These are phyloP conservation scores for Aureobasidium zeae DNA, from an alignment of 2,329 filamentous ascomycete genomes.

Conservation along the genomic window DNA sequence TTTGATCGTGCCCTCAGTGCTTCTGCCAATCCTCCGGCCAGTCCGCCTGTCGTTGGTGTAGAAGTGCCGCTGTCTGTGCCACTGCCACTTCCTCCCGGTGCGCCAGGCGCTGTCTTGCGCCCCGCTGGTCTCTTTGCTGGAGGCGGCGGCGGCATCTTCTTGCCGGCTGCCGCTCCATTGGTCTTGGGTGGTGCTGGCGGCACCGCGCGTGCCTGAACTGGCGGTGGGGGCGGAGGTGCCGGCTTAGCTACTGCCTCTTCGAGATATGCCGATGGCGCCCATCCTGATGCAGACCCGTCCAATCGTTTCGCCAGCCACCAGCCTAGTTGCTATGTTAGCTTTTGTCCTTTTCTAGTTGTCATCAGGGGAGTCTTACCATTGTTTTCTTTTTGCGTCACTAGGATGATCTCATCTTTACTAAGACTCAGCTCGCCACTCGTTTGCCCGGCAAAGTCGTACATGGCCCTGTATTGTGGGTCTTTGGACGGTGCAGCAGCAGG, in stretches of 20 bases:
- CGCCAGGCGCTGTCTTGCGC: slow-evolving; percentile 60
- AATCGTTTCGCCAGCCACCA: slow-evolving; percentile 89
- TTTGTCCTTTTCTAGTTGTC: neutral
- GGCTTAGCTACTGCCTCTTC: slow-evolving; percentile 61
- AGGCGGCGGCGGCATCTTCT: slow-evolving; percentile 65
- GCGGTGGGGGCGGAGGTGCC: slow-evolving; percentile 46
- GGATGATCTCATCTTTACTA: slow-evolving; percentile 67
- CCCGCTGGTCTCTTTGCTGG: slow-evolving; percentile 70
- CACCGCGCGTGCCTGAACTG: slow-evolving; percentile 41
- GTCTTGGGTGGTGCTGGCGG: slow-evolving; percentile 50
- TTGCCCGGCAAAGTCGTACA: slow-evolving; percentile 86
- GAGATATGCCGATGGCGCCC: slow-evolving; percentile 89
- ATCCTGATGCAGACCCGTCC: slow-evolving; percentile 64
- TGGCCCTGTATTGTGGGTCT: slow-evolving; percentile 75
- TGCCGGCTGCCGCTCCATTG: slow-evolving; percentile 40
- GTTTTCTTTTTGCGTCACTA: slow-evolving; percentile 87
- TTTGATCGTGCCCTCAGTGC: slow-evolving; percentile 41
- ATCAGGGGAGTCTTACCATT: slow-evolving; percentile 60
- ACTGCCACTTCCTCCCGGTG: slow-evolving; percentile 52
- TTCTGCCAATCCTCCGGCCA: slow-evolving; percentile 43
- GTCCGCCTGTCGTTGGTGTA: slow-evolving; percentile 31
- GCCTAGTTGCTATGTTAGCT: slow-evolving; percentile 37
- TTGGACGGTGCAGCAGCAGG: slow-evolving; percentile 50
- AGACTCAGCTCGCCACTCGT: slow-evolving; percentile 79
- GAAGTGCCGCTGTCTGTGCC: slow-evolving; percentile 31